Evolutionary conservation across 2,329 filamentous ascomycete genomes (phyloP).

Genomic region (Colletotrichum neosansevieriae): DNA sequence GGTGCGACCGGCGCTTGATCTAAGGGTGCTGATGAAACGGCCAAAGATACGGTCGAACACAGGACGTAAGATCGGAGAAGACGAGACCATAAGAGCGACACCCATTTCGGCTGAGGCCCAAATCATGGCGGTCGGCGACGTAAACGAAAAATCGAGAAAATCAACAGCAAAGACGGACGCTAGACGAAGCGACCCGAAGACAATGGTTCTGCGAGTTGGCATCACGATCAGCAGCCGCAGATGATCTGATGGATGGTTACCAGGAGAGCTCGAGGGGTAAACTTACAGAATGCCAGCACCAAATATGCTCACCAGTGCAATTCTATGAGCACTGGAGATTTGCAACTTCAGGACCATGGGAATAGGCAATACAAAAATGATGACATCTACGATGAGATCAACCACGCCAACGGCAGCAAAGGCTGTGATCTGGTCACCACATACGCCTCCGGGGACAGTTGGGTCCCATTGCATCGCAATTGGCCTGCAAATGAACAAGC

Average conservation of each 20-base stretch:
- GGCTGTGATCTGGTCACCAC: slow-evolving; percentile 48
- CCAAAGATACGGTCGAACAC: slow-evolving; percentile 44
- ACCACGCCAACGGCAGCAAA: slow-evolving; percentile 48
- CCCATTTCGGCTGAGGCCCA: slow-evolving; percentile 45
- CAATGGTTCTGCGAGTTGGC: slow-evolving; percentile 39
- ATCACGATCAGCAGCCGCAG: no score
- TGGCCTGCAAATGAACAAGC: slow-evolving; percentile 39
- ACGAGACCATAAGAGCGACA: slow-evolving; percentile 45
- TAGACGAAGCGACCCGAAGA: slow-evolving; percentile 48
- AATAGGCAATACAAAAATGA: slow-evolving; percentile 74
- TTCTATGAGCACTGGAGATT: slow-evolving; percentile 46
- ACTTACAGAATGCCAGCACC: slow-evolving; percentile 49
- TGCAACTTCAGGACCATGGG: slow-evolving; percentile 72
- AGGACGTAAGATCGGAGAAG: slow-evolving; percentile 44
- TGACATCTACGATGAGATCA: slow-evolving; percentile 71
- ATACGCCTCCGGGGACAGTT: slow-evolving; percentile 44
- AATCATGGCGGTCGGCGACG: slow-evolving; percentile 42
- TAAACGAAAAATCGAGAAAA: slow-evolving; percentile 45
- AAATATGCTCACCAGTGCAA: slow-evolving; percentile 48
- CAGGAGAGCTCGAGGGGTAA: not conserved
- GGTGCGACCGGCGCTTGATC: slow-evolving; percentile 9
- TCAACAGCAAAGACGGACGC: slow-evolving; percentile 42
- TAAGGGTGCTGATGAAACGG: slow-evolving; percentile 39
- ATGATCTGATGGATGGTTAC: no score
- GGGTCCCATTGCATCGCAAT: slow-evolving; percentile 41